Conservation (phyloP, 345 rosid species). For the Corchorus olitorius region DNA sequence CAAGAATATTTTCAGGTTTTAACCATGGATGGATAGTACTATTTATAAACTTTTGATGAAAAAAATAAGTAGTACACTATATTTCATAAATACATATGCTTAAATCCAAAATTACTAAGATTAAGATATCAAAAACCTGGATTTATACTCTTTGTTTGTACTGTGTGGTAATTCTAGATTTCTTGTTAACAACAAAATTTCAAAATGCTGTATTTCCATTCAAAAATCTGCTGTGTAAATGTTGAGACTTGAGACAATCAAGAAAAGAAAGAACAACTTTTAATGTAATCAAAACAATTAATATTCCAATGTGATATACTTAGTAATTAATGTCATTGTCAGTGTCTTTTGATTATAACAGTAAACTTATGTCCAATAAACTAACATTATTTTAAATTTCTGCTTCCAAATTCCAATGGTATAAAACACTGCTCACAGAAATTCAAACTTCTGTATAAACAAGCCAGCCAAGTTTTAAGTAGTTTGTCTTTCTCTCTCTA, state of each 20-base stretch:
- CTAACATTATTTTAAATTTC: background rate
- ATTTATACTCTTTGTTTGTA: background rate
- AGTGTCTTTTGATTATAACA: background rate
- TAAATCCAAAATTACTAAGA: background rate
- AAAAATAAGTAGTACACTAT: too few species aligned
- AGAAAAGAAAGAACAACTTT: background rate
- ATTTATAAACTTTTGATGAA: too few species aligned
- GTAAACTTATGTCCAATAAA: background rate
- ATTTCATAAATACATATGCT: too few species aligned
- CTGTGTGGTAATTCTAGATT: too few species aligned
- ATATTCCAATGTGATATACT: background rate
- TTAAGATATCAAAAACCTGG: background rate
- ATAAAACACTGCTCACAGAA: background rate
- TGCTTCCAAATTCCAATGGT: too few species aligned
- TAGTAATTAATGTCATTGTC: background rate
- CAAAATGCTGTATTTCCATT: background rate
- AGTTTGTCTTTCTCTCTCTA: background rate
- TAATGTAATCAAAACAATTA: background rate
- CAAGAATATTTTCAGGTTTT: too few species aligned
- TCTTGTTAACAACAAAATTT: background rate
- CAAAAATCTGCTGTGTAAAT: background rate
- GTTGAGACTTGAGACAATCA: background rate
- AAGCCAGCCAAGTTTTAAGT: background rate
- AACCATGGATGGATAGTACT: too few species aligned
- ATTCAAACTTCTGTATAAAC: constrained; percentile 9